Percentiles rank a stretch among this genome's conserved stretches.
phyloP scores from a whole-genome alignment of 2,329 filamentous ascomycete genomes.

The Epichloe coenophiala region DNA sequence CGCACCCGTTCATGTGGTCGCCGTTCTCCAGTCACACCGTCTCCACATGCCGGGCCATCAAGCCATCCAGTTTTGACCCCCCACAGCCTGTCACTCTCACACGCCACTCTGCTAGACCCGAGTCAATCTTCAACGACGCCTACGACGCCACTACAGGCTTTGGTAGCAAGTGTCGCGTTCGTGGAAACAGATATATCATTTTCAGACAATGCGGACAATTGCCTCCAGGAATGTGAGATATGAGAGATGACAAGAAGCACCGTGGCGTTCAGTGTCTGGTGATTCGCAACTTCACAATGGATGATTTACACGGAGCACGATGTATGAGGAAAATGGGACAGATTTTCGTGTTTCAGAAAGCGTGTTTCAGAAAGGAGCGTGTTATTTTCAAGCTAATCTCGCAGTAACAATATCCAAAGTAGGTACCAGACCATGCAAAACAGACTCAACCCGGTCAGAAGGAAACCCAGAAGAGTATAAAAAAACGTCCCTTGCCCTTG shows the following conservation, averaged over 20 bases:
- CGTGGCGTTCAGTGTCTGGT: background rate
- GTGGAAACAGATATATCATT: background rate
- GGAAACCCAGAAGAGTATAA: background rate
- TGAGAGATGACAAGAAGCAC: background rate
- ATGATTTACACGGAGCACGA: background rate
- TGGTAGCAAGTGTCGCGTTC: background rate
- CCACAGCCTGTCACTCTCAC: background rate
- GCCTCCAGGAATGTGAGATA: background rate
- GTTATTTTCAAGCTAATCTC: background rate
- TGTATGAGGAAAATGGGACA: background rate
- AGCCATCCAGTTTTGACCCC: too few relatives aligned
- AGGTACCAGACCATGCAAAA: background rate
- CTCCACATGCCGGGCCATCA: background rate
- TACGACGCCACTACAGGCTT: background rate
- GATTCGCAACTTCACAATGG: background rate
- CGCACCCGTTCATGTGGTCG: background rate
- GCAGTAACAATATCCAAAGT: background rate
- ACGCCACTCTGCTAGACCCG: background rate
- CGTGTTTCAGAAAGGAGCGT: background rate
- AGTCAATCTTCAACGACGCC: background rate
- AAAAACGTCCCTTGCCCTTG: background rate
- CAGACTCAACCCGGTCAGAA: background rate
- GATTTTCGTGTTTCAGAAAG: background rate
- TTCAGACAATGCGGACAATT: background rate
- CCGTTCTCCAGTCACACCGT: conserved; percentile 1